Evolutionary conservation across 495 filamentous ascomycete genomes (phyloP), one percentile per base, ranked within the genome.

Genomic region (Penicillium herquei): DNA sequence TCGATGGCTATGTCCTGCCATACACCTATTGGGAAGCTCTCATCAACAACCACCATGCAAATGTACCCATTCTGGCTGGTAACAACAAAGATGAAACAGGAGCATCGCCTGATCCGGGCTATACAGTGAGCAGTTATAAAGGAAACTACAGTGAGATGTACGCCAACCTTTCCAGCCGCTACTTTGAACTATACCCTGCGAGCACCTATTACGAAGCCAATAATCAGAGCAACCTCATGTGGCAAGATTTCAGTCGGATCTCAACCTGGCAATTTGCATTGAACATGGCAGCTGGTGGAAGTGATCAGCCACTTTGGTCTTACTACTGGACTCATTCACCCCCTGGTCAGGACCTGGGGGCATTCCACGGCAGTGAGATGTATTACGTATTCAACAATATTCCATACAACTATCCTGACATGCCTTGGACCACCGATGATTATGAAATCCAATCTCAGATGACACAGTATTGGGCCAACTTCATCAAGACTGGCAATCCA

Each of bases 331-430:
- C 50, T 6, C 50, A 39, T 21, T 26, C 52, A 5, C 61, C 61
- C 6, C 51, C 54, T 1, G 52, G 56, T 33, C 3, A 59, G 62
- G 11, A 51, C 83, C 1, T 72, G 80, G 9, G 72, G 70, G 35
- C 72, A 84, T 8, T 72, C 75, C 2, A 73, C 80, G 50, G 65
- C 83, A 10, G n/a, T 9, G 41, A 43, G 41, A 18, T 43, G 41
- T 43, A 43, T 16, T 43, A 43, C 18, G 41, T 21, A 0, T 43
- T 43, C 16, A 21, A 18, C 41, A 18, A 18, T 18, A 18, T 43
- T 43, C 41, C 41, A 9, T 43, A 18, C 16, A 21, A 14, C 3
- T 14, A 43, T 11, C n/a, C 41, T 7, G 2, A 10, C 6, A 10
- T 21, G 7, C n/a, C n/a, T 18, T 43, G 41, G 41, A 43, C 41